Evolutionary conservation across 225 moss, liverwort and hornwort genomes (phyloP).

Genomic region (Ulota crispa): DNA sequence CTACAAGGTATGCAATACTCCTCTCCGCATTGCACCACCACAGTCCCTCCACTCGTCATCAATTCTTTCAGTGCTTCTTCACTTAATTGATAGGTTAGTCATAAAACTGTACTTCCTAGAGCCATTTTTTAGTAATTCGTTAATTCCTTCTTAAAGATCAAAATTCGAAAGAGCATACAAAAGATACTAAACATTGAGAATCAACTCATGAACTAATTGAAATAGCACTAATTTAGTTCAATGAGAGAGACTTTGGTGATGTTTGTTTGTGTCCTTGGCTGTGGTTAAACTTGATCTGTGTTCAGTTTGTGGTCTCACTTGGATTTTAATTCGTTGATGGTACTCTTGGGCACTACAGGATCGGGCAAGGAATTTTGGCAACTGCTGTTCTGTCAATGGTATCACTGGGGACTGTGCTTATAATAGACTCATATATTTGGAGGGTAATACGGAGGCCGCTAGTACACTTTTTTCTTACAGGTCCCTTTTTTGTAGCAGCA

Average conservation of each 20-base stretch:
- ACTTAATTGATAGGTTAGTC: background rate
- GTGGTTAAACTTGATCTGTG: background rate
- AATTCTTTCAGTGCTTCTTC: background rate
- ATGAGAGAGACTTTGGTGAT: background rate
- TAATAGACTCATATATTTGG: slow-evolving; percentile 62
- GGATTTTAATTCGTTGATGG: slow-evolving; percentile 24
- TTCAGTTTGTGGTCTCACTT: background rate
- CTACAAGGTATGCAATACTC: slow-evolving; percentile 27
- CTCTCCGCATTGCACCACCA: background rate
- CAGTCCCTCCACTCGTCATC: background rate
- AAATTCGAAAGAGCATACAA: background rate
- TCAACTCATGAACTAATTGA: background rate
- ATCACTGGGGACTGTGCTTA: slow-evolving; percentile 57
- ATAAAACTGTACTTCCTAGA: background rate
- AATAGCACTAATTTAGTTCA: background rate
- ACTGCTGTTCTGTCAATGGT: slow-evolving; percentile 54
- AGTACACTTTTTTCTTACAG: slow-evolving; percentile 62
- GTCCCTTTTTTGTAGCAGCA: slow-evolving; percentile 76
- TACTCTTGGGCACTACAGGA: slow-evolving; percentile 47
- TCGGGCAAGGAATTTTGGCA: slow-evolving; percentile 54
- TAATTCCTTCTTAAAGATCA: background rate
- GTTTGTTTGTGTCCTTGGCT: background rate
- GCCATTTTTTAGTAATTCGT: background rate
- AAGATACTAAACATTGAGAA: background rate
- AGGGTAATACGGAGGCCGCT: slow-evolving; percentile 56